Evolutionary conservation across 345 rosid species (phyloP).

Genomic region (Sapria himalayana): DNA sequence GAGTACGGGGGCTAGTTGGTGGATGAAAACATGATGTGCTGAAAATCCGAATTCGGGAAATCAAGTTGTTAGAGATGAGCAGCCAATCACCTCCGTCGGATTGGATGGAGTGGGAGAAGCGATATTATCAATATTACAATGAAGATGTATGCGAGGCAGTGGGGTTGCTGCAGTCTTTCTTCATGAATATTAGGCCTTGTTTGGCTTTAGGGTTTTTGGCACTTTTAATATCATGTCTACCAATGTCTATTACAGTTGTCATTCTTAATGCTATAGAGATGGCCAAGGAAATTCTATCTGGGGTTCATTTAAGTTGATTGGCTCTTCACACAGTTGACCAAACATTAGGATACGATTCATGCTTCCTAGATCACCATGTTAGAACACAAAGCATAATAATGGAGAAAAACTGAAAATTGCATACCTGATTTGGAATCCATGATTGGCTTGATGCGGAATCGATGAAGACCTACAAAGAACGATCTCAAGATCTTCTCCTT

Average conservation of each 20-base stretch:
- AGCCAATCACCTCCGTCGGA: conserved; percentile 13
- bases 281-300: neutral
- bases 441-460: too few species aligned
- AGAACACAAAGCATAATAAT: too few species aligned
- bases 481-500: too few species aligned
- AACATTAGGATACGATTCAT: neutral
- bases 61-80: conserved; percentile 14
- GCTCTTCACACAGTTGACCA: neutral
- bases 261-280: conserved; percentile 8
- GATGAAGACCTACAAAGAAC: too few species aligned
- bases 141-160: conserved; percentile 12
- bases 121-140: conserved; percentile 10
- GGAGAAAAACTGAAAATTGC: too few species aligned
- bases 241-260: conserved; percentile 5
- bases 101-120: conserved; percentile 39
- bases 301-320: neutral
- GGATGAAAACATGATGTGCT: conserved; percentile 19
- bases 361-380: too few species aligned
- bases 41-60: conserved; percentile 19
- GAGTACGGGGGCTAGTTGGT: conserved; percentile 9
- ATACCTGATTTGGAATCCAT: too few species aligned
- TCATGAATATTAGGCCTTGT: conserved; percentile 26
- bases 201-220: conserved; percentile 17
- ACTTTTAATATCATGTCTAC: conserved; percentile 2
- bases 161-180: conserved; percentile 18